Evolutionary conservation across 2,329 filamentous ascomycete species (phyloP).

Genomic region (Colletotrichum orchidophilum): DNA sequence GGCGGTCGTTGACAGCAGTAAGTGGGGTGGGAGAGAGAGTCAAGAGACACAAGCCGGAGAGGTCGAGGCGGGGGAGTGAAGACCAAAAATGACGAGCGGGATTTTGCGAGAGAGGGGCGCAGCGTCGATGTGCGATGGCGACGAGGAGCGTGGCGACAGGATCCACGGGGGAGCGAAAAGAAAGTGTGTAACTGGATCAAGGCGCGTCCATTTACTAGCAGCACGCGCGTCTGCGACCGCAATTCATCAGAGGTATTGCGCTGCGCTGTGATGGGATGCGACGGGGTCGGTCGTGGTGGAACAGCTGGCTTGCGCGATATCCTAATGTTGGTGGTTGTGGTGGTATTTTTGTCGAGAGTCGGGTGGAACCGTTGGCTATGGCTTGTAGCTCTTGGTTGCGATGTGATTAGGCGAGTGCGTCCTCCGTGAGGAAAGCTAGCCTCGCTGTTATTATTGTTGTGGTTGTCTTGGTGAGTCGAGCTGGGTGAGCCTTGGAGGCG

Average conservation of each 20-base stretch:
- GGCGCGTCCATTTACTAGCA: conserved; percentile 21
- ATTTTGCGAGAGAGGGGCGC: background rate
- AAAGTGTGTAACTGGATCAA: conserved; percentile 2
- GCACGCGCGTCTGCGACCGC: background rate
- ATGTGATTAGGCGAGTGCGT: background rate
- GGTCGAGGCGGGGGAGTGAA: background rate
- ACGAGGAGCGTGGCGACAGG: conserved; percentile 17
- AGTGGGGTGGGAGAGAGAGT: background rate
- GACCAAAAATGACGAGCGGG: background rate
- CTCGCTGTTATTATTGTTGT: background rate
- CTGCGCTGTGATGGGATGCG: conserved; percentile 1
- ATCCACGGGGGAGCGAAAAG: conserved; percentile 13
- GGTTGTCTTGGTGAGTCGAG: background rate
- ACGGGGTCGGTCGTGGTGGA: background rate
- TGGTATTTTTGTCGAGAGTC: background rate
- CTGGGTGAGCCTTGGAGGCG: background rate
- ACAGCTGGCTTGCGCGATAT: background rate
- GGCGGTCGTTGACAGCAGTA: background rate
- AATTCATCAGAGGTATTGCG: conserved; percentile 9
- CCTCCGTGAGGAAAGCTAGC: background rate
- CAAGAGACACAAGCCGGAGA: background rate
- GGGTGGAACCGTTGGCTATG: background rate
- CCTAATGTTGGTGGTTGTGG: background rate
- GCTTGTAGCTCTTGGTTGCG: background rate
- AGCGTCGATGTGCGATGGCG: conserved; percentile 3